Conservation (phyloP, 345 rosid species). For the Lepidium sativum region DNA sequence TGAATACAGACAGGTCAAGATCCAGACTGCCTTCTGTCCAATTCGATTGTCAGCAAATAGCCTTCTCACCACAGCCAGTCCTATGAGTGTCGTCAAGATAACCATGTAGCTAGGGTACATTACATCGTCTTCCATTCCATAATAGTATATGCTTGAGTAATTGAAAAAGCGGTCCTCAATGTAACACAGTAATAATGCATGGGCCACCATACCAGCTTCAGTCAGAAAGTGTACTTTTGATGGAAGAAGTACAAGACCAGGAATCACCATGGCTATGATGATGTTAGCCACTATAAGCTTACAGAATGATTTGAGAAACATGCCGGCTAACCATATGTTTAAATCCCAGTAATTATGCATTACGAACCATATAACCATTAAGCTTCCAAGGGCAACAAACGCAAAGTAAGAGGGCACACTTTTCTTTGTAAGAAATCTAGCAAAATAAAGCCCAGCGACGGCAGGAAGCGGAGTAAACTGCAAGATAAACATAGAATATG, state of each 20-base stretch:
- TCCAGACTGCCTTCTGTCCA: conserved; percentile 82
- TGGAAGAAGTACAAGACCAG: conserved; percentile 94
- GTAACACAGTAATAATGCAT: conserved; percentile 68
- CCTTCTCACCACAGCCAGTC: conserved; percentile 81
- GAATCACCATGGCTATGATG: conserved; percentile 77
- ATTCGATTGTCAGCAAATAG: conserved; percentile 64
- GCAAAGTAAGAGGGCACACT: conserved; percentile 86
- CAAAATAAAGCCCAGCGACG: conserved; percentile 83
- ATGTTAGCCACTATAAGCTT: conserved; percentile 76
- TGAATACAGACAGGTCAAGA: conserved; percentile 81
- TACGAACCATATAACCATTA: conserved; percentile 89
- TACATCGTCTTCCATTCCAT: conserved; percentile 89
- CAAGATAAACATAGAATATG: conserved; percentile 20
- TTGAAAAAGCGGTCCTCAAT: conserved; percentile 86
- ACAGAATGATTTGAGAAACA: conserved; percentile 89
- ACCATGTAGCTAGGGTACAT: conserved; percentile 99
- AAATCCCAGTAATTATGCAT: conserved; percentile 96
- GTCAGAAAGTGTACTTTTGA: conserved; percentile 61
- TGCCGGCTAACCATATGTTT: conserved; percentile 97
- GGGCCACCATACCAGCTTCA: conserved; percentile 73
- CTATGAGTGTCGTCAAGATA: conserved; percentile 69
- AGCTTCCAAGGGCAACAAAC: conserved; percentile 86
- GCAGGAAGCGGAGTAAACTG: conserved; percentile 92
- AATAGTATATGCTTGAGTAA: conserved; percentile 80
- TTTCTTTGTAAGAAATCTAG: conserved; percentile 87